Conservation (phyloP, 2,329 filamentous ascomycete genomes). For the Fusarium circinatum region DNA sequence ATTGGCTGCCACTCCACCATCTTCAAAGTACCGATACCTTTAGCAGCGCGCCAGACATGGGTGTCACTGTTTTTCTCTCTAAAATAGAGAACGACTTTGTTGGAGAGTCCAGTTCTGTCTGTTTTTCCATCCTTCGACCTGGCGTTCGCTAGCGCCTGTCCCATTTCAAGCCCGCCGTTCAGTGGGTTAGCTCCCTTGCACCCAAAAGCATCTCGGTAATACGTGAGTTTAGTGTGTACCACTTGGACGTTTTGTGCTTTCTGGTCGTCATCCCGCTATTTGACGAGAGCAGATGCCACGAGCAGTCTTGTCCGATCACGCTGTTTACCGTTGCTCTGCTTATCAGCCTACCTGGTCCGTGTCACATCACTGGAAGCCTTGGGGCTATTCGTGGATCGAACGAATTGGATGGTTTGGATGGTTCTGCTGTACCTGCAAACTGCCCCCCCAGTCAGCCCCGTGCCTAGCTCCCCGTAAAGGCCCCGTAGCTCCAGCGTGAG, state of each 20-base stretch:
- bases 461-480: conserved; percentile 39
- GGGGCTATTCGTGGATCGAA: conserved; percentile 10
- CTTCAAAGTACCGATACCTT: conserved; percentile 41
- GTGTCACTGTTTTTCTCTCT: conserved; percentile 1
- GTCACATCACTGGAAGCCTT: conserved; percentile 6
- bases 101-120: conserved; percentile 31
- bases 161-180: conserved; percentile 35
- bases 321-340: conserved; percentile 7
- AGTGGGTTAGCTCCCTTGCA: conserved; percentile 28
- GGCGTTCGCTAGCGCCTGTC: conserved; percentile 40
- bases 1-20: conserved; percentile 37
- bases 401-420: not conserved
- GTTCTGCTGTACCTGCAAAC: conserved; percentile 6
- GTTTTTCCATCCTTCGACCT: conserved; percentile 42
- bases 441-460: conserved; percentile 40
- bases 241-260: conserved; percentile 1
- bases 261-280: not conserved
- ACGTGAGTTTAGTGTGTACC: not conserved
- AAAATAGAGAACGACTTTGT: conserved; percentile 12
- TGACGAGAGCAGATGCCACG: not conserved
- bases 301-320: not conserved
- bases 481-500: conserved; percentile 39
- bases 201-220: not conserved
- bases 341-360: not conserved
- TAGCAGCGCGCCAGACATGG: conserved; percentile 1